Evolutionary conservation across 129 eudicot species (phyloP), one percentile per base, ranked within the genome.

Genomic region (Ambrosia trifida): DNA sequence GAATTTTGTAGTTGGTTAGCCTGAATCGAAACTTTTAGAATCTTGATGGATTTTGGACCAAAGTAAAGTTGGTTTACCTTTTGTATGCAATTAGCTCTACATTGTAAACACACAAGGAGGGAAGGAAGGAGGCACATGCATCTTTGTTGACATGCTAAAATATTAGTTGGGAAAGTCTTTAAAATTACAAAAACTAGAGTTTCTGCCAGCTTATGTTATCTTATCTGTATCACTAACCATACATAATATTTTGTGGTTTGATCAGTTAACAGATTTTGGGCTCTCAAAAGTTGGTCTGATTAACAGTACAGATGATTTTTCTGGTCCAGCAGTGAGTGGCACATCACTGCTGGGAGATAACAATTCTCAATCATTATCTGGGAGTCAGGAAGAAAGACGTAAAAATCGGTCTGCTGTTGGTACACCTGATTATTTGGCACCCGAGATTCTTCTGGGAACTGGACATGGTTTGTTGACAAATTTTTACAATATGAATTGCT

Each of bases 361-460:
- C 17, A 90, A 87, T 33, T 79, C 85, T 35, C 92, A 85, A 20
- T 67, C 87, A 61, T 67, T 83, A 67, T 80, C 95, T 68, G 89
- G 82, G 72, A 80, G 80, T 84, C 96, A 93, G 67, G 81, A 83
- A 78, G 98, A 87, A 72, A 87, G 95, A 81, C 91, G 90, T 49
- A 87, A 90, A 56, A 94, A 94, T 56, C 98, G 98, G 20, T 94
- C 98, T 76, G 98, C 98, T 76, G 98, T 94, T 53, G 98, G 98
- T 58, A 94, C 98, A 62, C 98, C 98, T 38, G 98, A 94, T 75
- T 94, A 94, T 82, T 84, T 94, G 91, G 98, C 98, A 20, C 98
- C 98, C 18, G 96, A 94, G 77, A 94, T 94, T 79, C 98, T 94
- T 76, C 83, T 94, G 73, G 98, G 98, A 84, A 94, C 96, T 31